Base-by-base conservation (phyloP, 208 protist species). In the Trypanosomatidae sp. region DNA sequence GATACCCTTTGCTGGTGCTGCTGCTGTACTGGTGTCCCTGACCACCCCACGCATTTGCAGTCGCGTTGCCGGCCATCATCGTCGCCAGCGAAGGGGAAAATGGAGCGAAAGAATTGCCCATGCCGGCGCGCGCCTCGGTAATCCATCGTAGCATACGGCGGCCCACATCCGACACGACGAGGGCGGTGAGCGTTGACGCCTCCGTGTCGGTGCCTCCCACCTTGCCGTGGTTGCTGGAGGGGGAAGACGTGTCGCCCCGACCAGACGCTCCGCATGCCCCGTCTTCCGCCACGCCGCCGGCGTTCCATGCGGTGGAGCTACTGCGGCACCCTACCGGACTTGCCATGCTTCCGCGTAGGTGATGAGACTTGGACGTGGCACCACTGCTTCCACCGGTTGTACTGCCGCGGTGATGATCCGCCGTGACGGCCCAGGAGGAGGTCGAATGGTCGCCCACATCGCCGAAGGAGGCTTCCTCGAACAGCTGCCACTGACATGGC, bases 401-500 rank as follows among this genome's bases (percentile, higher is more conserved):
- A 43, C 17, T 64, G 44, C 65, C 6, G 30, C 62, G 28, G 41
- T 64, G 52, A 43, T 71, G 69, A n/a, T 39, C 46, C 6, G 64
- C 49, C 44, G 75, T 74, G 17, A 75, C 75, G 13, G 76, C 70
- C 70, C 76, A 76, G 43, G 70, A 76, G 49, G 76, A 75, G 50
- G 74, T 71, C 19, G 62, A 44, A 50, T 72, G 71, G 30, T 74
- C 62, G 49, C 70, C 56, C 1, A 81, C n/a, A 43, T 71, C 64
- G 75, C 47, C 65, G 28, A 71, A 66, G 3, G 75, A 62, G 36
- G 50, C 71, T 25, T 76, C 77, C 43, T 83, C 74, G 28, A 69
- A 74, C 60, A 85, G 58, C 36, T 75, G 76, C 87, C 87, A 92
- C 62, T 71, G 44, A 47, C 84, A 90, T 43, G 82, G 78, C 59